Evolutionary conservation across 176 grass and related monocot species (phyloP).

Genomic region (Guadua angustifolia): DNA sequence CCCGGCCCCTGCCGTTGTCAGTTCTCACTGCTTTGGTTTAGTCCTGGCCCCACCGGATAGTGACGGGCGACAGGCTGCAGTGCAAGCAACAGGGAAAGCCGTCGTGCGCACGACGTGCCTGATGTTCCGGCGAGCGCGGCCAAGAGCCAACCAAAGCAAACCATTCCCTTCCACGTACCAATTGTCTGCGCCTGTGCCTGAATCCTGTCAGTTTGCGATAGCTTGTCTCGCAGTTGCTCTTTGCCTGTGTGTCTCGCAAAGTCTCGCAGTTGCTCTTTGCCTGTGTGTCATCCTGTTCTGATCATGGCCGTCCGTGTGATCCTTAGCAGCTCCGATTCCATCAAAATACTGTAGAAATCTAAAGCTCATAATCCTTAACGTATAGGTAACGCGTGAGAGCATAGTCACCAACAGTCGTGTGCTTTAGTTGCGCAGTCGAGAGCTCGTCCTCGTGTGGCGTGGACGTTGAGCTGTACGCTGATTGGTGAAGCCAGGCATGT

Average conservation of each 20-base stretch:
- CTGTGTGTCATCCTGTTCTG: neutral
- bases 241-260: neutral
- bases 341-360: neutral
- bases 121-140: neutral
- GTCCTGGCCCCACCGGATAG: neutral
- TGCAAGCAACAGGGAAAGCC: neutral
- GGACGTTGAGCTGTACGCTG: neutral
- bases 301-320: neutral
- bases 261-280: neutral
- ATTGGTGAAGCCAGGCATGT: neutral
- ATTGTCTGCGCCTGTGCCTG: neutral
- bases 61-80: neutral
- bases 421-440: neutral
- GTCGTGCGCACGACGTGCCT: constrained; percentile 5
- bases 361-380: neutral
- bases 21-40: constrained; percentile 20
- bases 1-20: neutral
- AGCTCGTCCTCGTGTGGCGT: neutral
- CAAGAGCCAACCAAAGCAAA: neutral
- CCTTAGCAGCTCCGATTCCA: neutral
- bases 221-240: neutral
- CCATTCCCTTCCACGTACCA: neutral
- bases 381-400: neutral
- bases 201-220: neutral
- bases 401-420: too few species aligned